phyloP scores from a whole-genome alignment of 2,329 filamentous ascomycete species.

The Fusarium citri region DNA sequence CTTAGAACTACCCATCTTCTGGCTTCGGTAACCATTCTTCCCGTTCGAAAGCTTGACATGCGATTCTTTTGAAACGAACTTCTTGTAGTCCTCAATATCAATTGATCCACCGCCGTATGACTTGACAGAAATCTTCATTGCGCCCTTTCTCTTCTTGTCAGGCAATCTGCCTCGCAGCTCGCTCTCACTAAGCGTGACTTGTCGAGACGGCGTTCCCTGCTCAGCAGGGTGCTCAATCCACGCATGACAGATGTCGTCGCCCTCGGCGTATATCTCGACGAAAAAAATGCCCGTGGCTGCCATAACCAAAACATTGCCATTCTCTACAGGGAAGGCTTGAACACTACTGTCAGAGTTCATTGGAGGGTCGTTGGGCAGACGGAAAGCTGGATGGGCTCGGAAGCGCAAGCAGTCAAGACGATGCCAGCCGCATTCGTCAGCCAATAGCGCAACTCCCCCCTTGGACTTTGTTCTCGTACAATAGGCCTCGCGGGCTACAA shows the following conservation, averaged over 20 bases:
- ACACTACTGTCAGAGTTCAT: slow-evolving; percentile 77
- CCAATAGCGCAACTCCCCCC: slow-evolving; percentile 77
- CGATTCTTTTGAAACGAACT: slow-evolving; percentile 77
- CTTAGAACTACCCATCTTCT: slow-evolving; percentile 77
- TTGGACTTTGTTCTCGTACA: slow-evolving; percentile 88
- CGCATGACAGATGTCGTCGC: slow-evolving; percentile 81
- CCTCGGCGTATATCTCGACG: slow-evolving; percentile 83
- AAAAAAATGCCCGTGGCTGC: slow-evolving; percentile 86
- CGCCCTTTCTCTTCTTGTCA: slow-evolving; percentile 76
- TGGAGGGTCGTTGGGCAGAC: slow-evolving; percentile 78
- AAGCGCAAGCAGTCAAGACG: slow-evolving; percentile 89
- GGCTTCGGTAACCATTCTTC: slow-evolving; percentile 80
- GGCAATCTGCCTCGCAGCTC: slow-evolving; percentile 79
- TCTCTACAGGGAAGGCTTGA: slow-evolving; percentile 87
- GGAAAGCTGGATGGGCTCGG: slow-evolving; percentile 90
- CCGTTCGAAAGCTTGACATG: slow-evolving; percentile 77
- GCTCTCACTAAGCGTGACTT: slow-evolving; percentile 79
- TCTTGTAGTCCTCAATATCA: slow-evolving; percentile 80
- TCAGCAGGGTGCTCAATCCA: slow-evolving; percentile 84
- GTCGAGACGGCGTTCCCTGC: slow-evolving; percentile 72
- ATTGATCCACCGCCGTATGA: slow-evolving; percentile 80
- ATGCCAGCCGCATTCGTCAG: slow-evolving; percentile 93
- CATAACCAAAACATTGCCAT: slow-evolving; percentile 78
- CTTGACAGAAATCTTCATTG: slow-evolving; percentile 78
- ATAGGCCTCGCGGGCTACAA: slow-evolving; percentile 83